Conservation (phyloP, 2,329 filamentous ascomycete species). For the Pyrenophora tritici-repentis region DNA sequence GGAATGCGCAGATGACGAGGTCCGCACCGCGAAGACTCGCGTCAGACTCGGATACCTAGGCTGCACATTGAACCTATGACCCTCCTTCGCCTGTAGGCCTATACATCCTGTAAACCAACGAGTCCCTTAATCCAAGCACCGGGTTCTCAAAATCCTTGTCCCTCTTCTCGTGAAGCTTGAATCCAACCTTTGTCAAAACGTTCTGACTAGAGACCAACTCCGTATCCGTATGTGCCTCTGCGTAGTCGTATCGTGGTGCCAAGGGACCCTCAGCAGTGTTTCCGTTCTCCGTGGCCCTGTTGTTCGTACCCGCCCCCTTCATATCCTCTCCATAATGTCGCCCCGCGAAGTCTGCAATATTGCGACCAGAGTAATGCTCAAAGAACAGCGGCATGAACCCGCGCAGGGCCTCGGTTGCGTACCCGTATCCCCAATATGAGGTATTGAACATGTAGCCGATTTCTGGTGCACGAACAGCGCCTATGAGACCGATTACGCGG, state of each 20-base stretch:
- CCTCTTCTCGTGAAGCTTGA: conserved; percentile 55
- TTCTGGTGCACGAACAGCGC: conserved; percentile 49
- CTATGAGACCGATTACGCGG: conserved; percentile 50
- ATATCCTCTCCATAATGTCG: no score
- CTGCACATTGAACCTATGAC: neutral
- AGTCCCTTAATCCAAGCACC: conserved; percentile 43
- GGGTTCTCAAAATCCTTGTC: conserved; percentile 47
- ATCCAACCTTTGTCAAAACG: conserved; percentile 63
- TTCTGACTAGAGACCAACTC: conserved; percentile 60
- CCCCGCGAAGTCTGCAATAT: neutral
- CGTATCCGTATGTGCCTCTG: conserved; percentile 55
- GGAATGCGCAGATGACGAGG: neutral
- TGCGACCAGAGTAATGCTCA: conserved; percentile 32
- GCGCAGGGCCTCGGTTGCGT: conserved; percentile 52
- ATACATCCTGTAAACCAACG: conserved; percentile 43
- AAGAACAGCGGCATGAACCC: conserved; percentile 51
- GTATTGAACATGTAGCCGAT: conserved; percentile 52
- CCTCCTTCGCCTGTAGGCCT: conserved; percentile 17
- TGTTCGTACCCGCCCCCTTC: neutral
- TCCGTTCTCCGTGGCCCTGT: neutral
- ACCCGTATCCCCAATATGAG: conserved; percentile 49
- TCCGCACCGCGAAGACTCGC: neutral
- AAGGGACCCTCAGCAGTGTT: neutral
- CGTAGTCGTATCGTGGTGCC: conserved; percentile 25
- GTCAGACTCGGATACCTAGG: neutral